A percentile compares a stretch with the other conserved stretches of the same genome.
Conservation (phyloP, 257 asterid species). For the Eucommia ulmoides region DNA sequence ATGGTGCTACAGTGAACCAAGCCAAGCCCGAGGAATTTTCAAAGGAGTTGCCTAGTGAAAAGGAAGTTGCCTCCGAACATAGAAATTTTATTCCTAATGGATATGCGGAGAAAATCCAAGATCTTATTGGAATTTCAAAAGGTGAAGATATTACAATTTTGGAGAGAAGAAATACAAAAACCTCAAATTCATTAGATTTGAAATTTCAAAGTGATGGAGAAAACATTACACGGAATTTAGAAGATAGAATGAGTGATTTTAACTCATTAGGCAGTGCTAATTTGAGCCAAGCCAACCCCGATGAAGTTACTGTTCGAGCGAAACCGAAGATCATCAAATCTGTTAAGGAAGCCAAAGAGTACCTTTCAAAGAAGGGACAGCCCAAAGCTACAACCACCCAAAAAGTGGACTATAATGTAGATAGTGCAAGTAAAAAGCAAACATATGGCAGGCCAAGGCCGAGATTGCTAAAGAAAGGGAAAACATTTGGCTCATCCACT, state of each 20-base stretch:
- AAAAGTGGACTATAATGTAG: not conserved
- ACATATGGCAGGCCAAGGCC: not conserved
- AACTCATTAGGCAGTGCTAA: not conserved
- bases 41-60: too few relatives aligned
- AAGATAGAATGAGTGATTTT: not conserved
- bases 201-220: not conserved
- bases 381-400: not conserved
- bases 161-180: not conserved
- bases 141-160: not conserved
- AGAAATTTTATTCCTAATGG: not conserved
- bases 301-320: not conserved
- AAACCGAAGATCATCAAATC: not conserved
- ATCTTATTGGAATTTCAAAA: not conserved
- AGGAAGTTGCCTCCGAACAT: too few relatives aligned
- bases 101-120: not conserved
- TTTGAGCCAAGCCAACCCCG: not conserved
- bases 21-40: too few relatives aligned
- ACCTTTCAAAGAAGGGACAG: not conserved
- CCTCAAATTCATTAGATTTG: not conserved
- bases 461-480: not conserved
- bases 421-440: not conserved
- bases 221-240: not conserved
- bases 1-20: too few relatives aligned
- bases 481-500: not conserved
- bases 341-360: not conserved